A percentile compares a stretch with the other conserved stretches of the same genome.
These are phyloP conservation scores for Pseudogymnoascus sp. DNA, from an alignment of 2,329 filamentous ascomycete species.

Conservation along the genomic window DNA sequence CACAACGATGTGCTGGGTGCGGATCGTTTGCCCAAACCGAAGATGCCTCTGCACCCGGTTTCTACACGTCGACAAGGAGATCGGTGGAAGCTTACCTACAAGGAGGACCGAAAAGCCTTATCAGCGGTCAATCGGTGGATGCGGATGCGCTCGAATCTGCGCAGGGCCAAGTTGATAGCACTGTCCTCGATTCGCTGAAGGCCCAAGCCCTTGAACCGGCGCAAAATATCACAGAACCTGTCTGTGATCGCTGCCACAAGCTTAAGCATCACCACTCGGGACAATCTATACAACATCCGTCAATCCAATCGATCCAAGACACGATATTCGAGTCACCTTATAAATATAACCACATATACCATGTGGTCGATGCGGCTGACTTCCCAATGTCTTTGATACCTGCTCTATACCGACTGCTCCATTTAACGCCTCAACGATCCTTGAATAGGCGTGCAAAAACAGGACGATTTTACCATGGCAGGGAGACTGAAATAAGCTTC, in stretches of 20 bases:
- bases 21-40: conserved; percentile 56
- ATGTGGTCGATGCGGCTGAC: conserved; percentile 89
- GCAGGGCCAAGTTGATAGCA: not conserved
- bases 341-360: conserved; percentile 89
- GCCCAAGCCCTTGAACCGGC: conserved; percentile 10
- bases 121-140: not conserved
- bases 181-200: conserved; percentile 2
- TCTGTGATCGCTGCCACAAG: conserved; percentile 84
- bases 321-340: conserved; percentile 85
- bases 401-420: conserved; percentile 61
- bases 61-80: conserved; percentile 46
- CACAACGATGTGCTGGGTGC: conserved; percentile 55
- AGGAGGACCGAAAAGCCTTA: conserved; percentile 17
- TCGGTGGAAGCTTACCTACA: conserved; percentile 43
- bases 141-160: conserved; percentile 5
- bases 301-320: conserved; percentile 70
- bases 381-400: conserved; percentile 92
- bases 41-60: conserved; percentile 46
- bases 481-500: conserved; percentile 75
- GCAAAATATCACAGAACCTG: conserved; percentile 38
- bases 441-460: conserved; percentile 70
- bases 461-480: conserved; percentile 57
- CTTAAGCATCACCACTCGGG: conserved; percentile 69
- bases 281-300: conserved; percentile 69
- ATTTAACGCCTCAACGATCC: conserved; percentile 66